These are phyloP conservation scores for Eucalyptus curtisii DNA, from an alignment of 345 rosid genomes.

Conservation along the genomic window DNA sequence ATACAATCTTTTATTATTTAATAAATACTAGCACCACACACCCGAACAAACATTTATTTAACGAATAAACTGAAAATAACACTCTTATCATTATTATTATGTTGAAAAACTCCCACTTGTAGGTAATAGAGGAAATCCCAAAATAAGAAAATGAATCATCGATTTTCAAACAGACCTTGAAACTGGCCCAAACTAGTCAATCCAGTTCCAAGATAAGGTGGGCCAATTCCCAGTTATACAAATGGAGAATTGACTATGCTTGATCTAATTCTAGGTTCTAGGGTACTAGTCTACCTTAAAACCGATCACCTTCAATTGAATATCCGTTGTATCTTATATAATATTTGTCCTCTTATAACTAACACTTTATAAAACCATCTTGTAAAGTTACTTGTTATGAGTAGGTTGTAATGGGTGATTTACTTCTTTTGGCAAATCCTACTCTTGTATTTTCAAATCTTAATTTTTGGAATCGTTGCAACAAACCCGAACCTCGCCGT, in stretches of 20 bases:
- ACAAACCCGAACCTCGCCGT: not conserved
- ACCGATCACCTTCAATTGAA: accelerated
- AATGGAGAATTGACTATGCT: too few species aligned
- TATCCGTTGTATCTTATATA: not conserved
- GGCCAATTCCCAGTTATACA: accelerated
- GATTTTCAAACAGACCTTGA: accelerated
- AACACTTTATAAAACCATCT: not conserved
- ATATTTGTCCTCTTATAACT: not conserved
- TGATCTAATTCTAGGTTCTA: too few species aligned
- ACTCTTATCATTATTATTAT: not conserved
- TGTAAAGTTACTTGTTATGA: not conserved
- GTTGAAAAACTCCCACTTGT: not conserved
- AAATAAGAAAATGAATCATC: not conserved
- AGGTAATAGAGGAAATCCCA: not conserved
- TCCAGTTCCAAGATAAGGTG: not conserved
- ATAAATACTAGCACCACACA: not conserved
- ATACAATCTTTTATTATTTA: not conserved
- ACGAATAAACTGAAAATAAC: not conserved
- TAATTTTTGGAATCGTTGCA: not conserved
- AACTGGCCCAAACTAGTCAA: accelerated
- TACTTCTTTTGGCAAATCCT: not conserved
- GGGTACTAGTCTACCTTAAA: not conserved
- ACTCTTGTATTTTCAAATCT: not conserved
- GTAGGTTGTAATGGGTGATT: not conserved
- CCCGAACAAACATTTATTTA: not conserved